phyloP scores from a whole-genome alignment of 139 green algal species.

The Chlorella sp. region DNA sequence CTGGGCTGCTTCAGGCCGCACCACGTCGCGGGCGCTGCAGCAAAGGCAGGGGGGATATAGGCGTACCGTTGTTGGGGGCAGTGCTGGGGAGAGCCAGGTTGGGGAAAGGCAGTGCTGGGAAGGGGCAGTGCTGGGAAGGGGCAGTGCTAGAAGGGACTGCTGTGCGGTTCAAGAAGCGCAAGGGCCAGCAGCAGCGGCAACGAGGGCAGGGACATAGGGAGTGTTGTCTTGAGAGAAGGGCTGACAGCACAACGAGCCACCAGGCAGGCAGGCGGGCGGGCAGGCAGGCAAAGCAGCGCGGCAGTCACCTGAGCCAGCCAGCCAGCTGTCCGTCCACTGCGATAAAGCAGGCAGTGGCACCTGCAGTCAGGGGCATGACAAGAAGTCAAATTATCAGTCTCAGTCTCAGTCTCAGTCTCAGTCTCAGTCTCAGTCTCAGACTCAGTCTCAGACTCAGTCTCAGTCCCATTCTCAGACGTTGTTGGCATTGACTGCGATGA shows the following conservation, averaged over 20 bases:
- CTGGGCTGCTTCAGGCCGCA: slow-evolving; percentile 34
- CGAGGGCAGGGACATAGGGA: too few relatives aligned
- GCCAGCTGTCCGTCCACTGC: slow-evolving; percentile 31
- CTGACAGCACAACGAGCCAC: neutral
- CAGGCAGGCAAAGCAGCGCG: neutral
- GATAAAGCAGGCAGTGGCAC: slow-evolving; percentile 38
- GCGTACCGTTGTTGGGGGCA: neutral
- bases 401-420: too few relatives aligned
- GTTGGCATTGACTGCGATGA: too few relatives aligned
- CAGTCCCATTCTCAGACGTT: too few relatives aligned
- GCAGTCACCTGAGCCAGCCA: slow-evolving; percentile 7
- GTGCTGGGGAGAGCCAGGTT: neutral
- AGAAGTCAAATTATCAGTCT: neutral
- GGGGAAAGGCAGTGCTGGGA: neutral
- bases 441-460: too few relatives aligned
- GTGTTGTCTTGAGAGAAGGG: too few relatives aligned
- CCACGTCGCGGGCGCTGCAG: slow-evolving; percentile 24
- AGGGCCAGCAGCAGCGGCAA: too few relatives aligned
- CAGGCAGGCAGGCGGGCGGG: neutral
- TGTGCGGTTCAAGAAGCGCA: too few relatives aligned
- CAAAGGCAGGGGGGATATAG: neutral
- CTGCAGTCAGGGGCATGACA: neutral
- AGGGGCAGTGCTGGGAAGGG: neutral
- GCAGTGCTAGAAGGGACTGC: neutral
- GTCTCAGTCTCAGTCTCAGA: too few relatives aligned